Conservation (phyloP, 306 rosid species). For the Herpetospermum pedunculosum region DNA sequence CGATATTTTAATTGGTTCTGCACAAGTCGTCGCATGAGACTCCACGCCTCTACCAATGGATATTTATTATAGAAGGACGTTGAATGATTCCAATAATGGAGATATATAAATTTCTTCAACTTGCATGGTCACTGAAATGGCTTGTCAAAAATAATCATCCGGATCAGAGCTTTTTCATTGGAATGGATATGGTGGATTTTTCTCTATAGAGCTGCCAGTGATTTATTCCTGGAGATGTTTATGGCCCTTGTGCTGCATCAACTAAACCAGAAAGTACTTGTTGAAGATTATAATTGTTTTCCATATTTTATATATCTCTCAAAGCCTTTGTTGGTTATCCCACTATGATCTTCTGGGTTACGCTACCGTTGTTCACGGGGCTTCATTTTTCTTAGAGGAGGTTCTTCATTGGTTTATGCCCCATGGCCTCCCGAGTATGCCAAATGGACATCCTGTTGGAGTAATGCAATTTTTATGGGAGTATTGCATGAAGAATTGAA, state of each 20-base stretch:
- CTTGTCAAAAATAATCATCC: neutral
- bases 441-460: constrained; percentile 24
- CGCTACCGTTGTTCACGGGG: constrained; percentile 23
- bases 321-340: constrained; percentile 3
- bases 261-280: constrained; percentile 1
- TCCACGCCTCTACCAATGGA: neutral
- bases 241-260: constrained; percentile 7
- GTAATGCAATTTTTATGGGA: constrained; percentile 23
- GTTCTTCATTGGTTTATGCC: constrained; percentile 29
- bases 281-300: constrained; percentile 6
- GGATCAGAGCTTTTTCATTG: neutral
- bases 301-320: neutral
- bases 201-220: constrained; percentile 5
- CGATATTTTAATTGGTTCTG: neutral
- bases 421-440: constrained; percentile 21
- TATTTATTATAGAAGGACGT: neutral
- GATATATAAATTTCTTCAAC: neutral
- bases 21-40: neutral
- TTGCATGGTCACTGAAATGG: neutral
- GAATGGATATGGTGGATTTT: constrained; percentile 1
- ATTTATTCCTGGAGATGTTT: constrained; percentile 2
- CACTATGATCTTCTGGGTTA: constrained; percentile 9
- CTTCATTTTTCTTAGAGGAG: constrained; percentile 16
- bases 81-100: constrained; percentile 3
- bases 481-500: constrained; percentile 28